Percentiles rank a stretch among this genome's conserved stretches.
Conservation (phyloP, 1,139 yeast genomes). For the Hyphopichia burtonii region DNA sequence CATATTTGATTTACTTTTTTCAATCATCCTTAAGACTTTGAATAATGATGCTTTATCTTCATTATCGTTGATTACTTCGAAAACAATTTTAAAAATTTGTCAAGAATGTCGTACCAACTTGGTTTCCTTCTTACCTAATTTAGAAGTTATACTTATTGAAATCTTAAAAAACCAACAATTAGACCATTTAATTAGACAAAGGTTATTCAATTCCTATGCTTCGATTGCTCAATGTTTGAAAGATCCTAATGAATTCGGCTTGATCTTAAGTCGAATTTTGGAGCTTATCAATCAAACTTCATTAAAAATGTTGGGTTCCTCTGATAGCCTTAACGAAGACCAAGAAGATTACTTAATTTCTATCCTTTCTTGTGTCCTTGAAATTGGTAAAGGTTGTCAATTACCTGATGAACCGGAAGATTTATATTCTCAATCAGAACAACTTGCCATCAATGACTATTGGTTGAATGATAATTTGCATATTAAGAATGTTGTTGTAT, state of each 20-base stretch:
- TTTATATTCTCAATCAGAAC: conserved; percentile 28
- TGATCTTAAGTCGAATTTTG: conserved; percentile 19
- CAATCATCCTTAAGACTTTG: conserved; percentile 25
- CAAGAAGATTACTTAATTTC: conserved; percentile 49
- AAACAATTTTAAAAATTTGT: conserved; percentile 60
- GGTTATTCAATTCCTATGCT: conserved; percentile 60
- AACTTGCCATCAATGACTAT: conserved; percentile 24
- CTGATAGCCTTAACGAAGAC: conserved; percentile 11
- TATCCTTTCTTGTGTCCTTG: conserved; percentile 59
- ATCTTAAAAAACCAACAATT: conserved; percentile 47
- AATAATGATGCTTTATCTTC: conserved; percentile 3
- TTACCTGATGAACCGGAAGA: conserved; percentile 57
- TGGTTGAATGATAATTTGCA: conserved; percentile 44
- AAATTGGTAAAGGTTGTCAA: conserved; percentile 66
- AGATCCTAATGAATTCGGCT: conserved; percentile 35
- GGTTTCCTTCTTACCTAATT: conserved; percentile 46
- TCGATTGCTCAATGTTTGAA: conserved; percentile 57
- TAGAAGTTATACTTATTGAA: conserved; percentile 51
- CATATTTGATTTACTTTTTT: conserved; percentile 50
- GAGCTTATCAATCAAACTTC: conserved; percentile 20
- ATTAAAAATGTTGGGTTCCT: conserved; percentile 10
- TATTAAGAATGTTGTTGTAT: conserved; percentile 39
- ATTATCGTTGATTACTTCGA: conserved; percentile 48
- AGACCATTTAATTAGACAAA: conserved; percentile 55
- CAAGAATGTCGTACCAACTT: conserved; percentile 56